These are phyloP conservation scores for Pezicula neosporulosa DNA, from an alignment of 2,329 filamentous ascomycete genomes.

Conservation along the genomic window DNA sequence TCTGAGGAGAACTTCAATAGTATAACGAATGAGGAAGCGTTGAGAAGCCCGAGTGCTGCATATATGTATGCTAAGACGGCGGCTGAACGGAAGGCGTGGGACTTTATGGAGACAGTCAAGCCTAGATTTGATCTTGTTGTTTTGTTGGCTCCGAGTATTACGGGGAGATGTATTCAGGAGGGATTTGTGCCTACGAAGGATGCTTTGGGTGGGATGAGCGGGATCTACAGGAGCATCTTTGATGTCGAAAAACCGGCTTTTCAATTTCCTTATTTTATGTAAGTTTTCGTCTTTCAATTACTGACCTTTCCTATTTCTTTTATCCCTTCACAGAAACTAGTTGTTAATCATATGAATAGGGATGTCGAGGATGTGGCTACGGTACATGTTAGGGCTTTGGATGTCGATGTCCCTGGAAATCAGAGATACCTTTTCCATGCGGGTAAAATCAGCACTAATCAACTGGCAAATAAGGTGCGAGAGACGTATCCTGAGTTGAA, in stretches of 20 bases:
- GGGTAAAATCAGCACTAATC: background rate
- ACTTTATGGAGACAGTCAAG: slow-evolving; percentile 46
- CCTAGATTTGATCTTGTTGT: slow-evolving; percentile 45
- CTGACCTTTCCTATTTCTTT: no score
- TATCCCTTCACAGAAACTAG: no score
- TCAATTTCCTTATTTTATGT: slow-evolving; percentile 3
- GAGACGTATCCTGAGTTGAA: slow-evolving; percentile 48
- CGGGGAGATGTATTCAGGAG: background rate
- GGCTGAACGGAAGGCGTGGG: slow-evolving; percentile 62
- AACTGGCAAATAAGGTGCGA: slow-evolving; percentile 49
- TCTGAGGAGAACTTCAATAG: slow-evolving; percentile 49
- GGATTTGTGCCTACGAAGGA: background rate
- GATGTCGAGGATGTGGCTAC: slow-evolving; percentile 4
- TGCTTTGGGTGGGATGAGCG: background rate
- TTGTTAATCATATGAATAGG: background rate
- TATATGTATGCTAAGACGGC: slow-evolving; percentile 46
- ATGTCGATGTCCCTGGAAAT: slow-evolving; percentile 1
- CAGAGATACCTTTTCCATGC: slow-evolving; percentile 3
- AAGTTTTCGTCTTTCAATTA: background rate
- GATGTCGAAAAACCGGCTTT: background rate
- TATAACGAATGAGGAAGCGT: slow-evolving; percentile 38
- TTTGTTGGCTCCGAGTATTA: slow-evolving; percentile 2
- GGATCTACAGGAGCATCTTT: slow-evolving; percentile 1
- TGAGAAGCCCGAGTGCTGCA: background rate
- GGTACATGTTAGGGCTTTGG: background rate